Evolutionary conservation across 1,284 basidiomycete genomes (phyloP), one percentile per base, ranked within the genome.

Genomic region (Peniophora sp.): DNA sequence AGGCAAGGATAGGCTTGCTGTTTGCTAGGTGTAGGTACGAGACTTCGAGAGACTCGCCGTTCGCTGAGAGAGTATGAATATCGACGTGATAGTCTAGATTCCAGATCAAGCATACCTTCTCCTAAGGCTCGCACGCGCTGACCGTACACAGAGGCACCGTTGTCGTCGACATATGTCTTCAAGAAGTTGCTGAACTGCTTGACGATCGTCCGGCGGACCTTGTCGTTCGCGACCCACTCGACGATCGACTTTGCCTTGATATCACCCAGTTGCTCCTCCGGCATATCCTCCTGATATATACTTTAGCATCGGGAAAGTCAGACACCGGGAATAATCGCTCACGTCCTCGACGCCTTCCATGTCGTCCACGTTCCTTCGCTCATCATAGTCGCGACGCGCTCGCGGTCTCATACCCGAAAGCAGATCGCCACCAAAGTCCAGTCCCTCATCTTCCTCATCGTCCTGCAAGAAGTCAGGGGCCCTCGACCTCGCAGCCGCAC

Each of bases 191-290:
- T 82, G 76, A 99, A 98, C 66, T 97, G 92, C 57, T 88, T 85
- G 57, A 90, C 79, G 58, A 99, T 94, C 0, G 96, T 89, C 50
- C 89, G 77, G 56, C 89, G 83, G 53, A 99, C 96, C 45, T 88
- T 84, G 53, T 95, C 92, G 50, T 89, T 87, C 14, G 92, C 85
- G 58, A 99, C 92, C 97, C 97, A 99, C 66, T 97, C 94, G 8
- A 90, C 89, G 50, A 99, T 93, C 17, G 92, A 94, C 61, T 95
- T 92, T 27, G 95, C 92, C 66, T 98, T 98, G 75, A 99, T 92
- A 63, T 99, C 96, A 56, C 91, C 92, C 12, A 99, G 74, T 71
- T 99, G 94, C 65, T 99, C 96, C 45, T 97, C 69, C 0, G 95
- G 93, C 52, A 99, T 76, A 66, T 97, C 95, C 83, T 97, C 61